Percentiles rank a stretch among this genome's conserved stretches.
Conservation (phyloP, 179 eudicot species). For the Silene noctiflora region DNA sequence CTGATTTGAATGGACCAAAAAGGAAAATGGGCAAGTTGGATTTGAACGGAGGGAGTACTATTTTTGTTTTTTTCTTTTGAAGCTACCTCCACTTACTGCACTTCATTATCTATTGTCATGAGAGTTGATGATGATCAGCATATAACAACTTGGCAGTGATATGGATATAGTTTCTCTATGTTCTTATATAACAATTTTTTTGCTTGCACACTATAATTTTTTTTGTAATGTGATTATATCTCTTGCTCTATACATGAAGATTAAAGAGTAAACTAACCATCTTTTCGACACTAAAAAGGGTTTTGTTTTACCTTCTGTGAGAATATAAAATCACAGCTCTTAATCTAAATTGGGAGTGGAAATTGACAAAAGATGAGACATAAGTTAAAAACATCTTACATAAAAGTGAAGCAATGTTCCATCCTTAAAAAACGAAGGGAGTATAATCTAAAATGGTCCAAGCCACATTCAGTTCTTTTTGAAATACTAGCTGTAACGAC, state of each 20-base stretch:
- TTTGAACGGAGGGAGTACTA: too few species aligned
- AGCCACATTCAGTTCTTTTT: constrained; percentile 4
- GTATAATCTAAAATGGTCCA: neutral
- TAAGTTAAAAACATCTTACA: neutral
- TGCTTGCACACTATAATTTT: too few species aligned
- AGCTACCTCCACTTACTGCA: neutral
- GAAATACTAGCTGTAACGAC: neutral
- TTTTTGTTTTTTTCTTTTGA: too few species aligned
- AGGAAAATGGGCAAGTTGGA: too few species aligned
- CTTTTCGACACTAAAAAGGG: neutral
- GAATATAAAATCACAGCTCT: neutral
- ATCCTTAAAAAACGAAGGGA: neutral
- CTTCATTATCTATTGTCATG: neutral
- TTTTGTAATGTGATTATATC: too few species aligned
- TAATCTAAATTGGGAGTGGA: neutral
- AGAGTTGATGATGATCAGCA: neutral
- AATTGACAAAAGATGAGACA: neutral
- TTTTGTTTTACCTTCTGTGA: neutral
- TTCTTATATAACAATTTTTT: too few species aligned
- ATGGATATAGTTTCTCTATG: neutral
- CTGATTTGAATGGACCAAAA: too few species aligned
- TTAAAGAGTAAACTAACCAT: neutral
- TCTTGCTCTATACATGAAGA: neutral
- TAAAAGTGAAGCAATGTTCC: neutral
- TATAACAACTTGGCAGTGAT: neutral